Evolutionary conservation across 2,329 filamentous ascomycete species (phyloP), one percentile per base, ranked within the genome.

Genomic region (Trichophyton schoenleinii): DNA sequence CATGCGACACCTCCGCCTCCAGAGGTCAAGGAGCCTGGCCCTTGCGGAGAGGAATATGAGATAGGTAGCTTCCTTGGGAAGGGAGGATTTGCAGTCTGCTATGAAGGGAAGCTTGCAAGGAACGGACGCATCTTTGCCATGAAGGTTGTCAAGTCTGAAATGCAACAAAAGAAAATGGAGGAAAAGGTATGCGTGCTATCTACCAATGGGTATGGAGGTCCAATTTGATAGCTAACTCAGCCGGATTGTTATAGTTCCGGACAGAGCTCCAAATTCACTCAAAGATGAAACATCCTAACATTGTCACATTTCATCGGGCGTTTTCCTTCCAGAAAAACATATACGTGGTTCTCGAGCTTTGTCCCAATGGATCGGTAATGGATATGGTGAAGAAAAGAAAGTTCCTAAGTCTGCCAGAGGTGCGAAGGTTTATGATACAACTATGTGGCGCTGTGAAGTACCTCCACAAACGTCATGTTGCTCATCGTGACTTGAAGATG

Each of bases 371-470:
- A 53, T 96, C 91, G 20, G 83, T 99, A 18, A 96, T 96, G 85
- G 94, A 97, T 71, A 95, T 96, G 86, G 89, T 97, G 65, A 95
- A 95, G 77, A 89, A 88, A 69, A 83, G 94, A 68, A 94, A 89
- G 72, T 91, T 87, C 60, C 80, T 99, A 62, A 96, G 90, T 15
- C 88, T 97, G 72, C 91, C 94, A 0, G 94, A 99, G 75, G 91
- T 96, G 57, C 84, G 94, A 65, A 90, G 91, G 68, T 96, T 96
- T 73, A 87, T 94, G 64, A 85, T 99, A 46, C 94, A 99, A 74
- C 91, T 96, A 63, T 90, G 92, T 66, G 94, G 94, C 41, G 94
- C 94, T 42, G 92, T 99, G 75, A 97, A 97, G 75, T 99, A 99
- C 72, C 88, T 99, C 79, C 95, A 99, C 74, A 86, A 86, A 70